phyloP scores from a whole-genome alignment of 148 eudicot genomes.

The Limonium bicolor region DNA sequence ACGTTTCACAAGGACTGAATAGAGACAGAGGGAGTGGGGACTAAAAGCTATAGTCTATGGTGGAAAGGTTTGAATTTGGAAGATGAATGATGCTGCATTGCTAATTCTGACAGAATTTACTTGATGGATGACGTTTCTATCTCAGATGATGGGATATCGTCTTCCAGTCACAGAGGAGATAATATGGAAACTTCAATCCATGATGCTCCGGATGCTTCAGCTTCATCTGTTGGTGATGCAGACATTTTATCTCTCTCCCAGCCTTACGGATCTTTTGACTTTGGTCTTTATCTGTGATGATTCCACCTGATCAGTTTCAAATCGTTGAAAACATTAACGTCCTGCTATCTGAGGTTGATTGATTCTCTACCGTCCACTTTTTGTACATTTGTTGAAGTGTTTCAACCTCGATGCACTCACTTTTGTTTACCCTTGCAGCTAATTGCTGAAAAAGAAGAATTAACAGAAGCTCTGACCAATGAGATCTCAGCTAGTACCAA shows the following conservation, averaged over 20 bases:
- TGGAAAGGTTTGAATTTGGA: too few relatives aligned
- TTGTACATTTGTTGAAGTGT: not conserved
- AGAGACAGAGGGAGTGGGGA: too few relatives aligned
- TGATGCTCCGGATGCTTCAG: constrained; percentile 17
- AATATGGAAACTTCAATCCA: too few relatives aligned
- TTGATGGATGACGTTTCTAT: too few relatives aligned
- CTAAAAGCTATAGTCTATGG: too few relatives aligned
- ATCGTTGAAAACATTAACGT: constrained; percentile 60
- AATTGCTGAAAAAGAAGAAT: constrained; percentile 66
- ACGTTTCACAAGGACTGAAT: too few relatives aligned
- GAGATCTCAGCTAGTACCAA: constrained; percentile 48
- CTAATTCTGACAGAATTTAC: too few relatives aligned
- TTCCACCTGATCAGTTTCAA: constrained; percentile 76
- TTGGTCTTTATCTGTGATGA: constrained; percentile 30
- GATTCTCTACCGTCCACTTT: not conserved
- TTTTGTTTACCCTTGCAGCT: constrained; percentile 30
- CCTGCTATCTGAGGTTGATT: constrained; percentile 61
- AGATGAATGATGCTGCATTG: too few relatives aligned
- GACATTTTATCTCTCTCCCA: constrained; percentile 16
- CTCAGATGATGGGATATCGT: too few relatives aligned
- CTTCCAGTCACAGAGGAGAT: too few relatives aligned
- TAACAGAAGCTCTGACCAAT: constrained; percentile 45
- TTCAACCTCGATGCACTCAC: not conserved
- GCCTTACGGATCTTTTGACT: constrained; percentile 20
- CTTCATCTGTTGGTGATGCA: constrained; percentile 11